Conservation (phyloP, 1,139 yeast species). For the Pichia sp. region DNA sequence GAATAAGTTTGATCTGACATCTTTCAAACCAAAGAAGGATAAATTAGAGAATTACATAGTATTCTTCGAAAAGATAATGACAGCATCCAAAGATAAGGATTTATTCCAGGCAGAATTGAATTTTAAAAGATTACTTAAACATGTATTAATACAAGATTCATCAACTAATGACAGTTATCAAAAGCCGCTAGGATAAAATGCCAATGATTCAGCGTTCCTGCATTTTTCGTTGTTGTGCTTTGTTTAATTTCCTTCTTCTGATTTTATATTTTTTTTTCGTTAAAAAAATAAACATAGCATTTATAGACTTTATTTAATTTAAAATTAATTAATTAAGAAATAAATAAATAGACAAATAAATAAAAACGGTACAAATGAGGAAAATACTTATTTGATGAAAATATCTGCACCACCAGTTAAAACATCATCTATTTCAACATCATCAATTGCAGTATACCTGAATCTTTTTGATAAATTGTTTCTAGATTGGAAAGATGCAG, state of each 20-base stretch:
- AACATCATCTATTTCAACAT: slow-evolving; percentile 65
- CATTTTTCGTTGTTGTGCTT: too few species aligned
- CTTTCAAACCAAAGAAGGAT: slow-evolving; percentile 17
- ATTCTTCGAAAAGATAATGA: slow-evolving; percentile 26
- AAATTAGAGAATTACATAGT: slow-evolving; percentile 24
- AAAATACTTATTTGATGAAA: slow-evolving; percentile 14
- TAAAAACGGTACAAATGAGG: too few species aligned
- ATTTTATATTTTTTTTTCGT: too few species aligned
- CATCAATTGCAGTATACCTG: slow-evolving; percentile 56
- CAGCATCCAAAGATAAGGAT: slow-evolving; percentile 18
- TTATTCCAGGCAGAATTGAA: slow-evolving; percentile 14
- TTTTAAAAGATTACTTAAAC: slow-evolving; percentile 12
- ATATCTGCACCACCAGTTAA: slow-evolving; percentile 70
- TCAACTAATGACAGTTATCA: neutral
- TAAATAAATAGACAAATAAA: neutral
- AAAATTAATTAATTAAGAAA: too few species aligned
- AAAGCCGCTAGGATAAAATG: neutral
- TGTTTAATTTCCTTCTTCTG: too few species aligned
- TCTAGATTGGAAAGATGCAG: slow-evolving; percentile 37
- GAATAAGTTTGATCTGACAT: slow-evolving; percentile 20
- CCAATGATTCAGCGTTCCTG: too few species aligned
- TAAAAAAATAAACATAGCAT: too few species aligned
- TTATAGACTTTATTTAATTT: too few species aligned
- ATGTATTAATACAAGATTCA: slow-evolving; percentile 2
- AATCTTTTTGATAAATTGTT: slow-evolving; percentile 64